Conservation (phyloP, 805 yeast species). For the Ogataea henricii region DNA sequence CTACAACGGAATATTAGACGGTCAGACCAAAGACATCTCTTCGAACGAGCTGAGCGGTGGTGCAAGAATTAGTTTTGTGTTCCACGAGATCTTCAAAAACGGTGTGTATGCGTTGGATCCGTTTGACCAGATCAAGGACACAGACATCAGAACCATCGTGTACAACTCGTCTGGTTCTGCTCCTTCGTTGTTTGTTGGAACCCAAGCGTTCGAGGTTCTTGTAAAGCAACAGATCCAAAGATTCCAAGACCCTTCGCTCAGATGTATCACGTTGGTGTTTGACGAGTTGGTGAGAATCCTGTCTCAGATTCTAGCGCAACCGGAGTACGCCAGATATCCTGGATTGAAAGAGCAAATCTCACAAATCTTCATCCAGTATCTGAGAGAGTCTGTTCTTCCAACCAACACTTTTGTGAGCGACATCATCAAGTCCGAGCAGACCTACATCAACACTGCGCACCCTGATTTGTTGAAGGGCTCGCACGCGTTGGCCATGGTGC, state of each 20-base stretch:
- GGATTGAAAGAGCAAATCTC: conserved; percentile 84
- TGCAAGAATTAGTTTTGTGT: conserved; percentile 95
- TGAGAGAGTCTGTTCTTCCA: conserved; percentile 79
- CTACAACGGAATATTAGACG: conserved; percentile 86
- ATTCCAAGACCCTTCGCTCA: conserved; percentile 89
- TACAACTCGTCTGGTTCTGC: conserved; percentile 96
- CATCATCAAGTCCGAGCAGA: conserved; percentile 82
- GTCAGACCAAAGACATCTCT: conserved; percentile 87
- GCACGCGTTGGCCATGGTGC: conserved; percentile 90
- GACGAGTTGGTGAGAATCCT: conserved; percentile 93
- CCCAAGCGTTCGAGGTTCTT: conserved; percentile 94
- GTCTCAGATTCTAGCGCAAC: conserved; percentile 77
- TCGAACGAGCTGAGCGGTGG: conserved; percentile 94
- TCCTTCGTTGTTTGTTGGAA: conserved; percentile 94
- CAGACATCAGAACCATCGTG: conserved; percentile 94
- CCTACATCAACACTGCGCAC: conserved; percentile 96
- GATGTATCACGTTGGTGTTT: conserved; percentile 87
- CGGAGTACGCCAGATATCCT: conserved; percentile 88
- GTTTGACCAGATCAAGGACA: conserved; percentile 92
- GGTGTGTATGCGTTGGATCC: conserved; percentile 94
- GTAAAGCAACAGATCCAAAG: conserved; percentile 92
- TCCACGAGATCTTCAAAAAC: conserved; percentile 92
- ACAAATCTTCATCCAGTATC: conserved; percentile 73
- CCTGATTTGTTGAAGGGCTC: conserved; percentile 95
- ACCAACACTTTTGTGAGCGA: conserved; percentile 85